Evolutionary conservation across 202 grass and related monocot genomes (phyloP), one percentile per base, ranked within the genome.

Genomic region (Eragrostis tef): DNA sequence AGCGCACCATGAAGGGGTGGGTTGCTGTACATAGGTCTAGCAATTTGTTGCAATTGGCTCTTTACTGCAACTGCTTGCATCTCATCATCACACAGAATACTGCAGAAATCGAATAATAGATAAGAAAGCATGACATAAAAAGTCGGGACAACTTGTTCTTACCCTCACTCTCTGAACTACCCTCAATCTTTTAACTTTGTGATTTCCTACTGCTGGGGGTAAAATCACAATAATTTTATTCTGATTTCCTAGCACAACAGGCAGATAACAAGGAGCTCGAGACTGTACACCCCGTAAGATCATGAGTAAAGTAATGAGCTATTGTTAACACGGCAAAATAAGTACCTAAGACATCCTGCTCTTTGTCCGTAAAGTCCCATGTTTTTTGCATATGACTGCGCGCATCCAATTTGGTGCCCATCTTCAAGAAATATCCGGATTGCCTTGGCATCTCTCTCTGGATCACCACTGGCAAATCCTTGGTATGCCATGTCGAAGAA

Each of bases 401-500:
- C 96, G 71, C 85, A 95, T 62, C 96, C 96, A 88, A 98, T 98
- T 65, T 91, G 84, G 76, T 93, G 88, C 24, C 96, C 92, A 88
- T 98, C 96, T 81, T 98, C 88, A 85, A 98, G 92, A 78, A 98
- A 98, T 75, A 98, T 98, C 46, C 85, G 81, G 69, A 98, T 95
- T 85, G 96, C 90, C 64, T 93, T 98, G 8, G 88, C 92, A 90
- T 98, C 92, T 90, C 85, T 95, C 67, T 93, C 90, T 76, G 92
- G 89, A 80, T 98, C 87, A 71, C 92, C 92, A 7, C 87, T 98
- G 50, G 95, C 95, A 93, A 98, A 98, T 68, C 95, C 92, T 95
- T 98, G 95, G 78, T 95, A 95, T 51, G 92, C 90, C 95, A 98
- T 98, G 74, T 98, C 95, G 89, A 98, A 98, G 72, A 98, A 95